These are phyloP conservation scores for Lasiosphaeria miniovina DNA, from an alignment of 495 filamentous ascomycete genomes.

Conservation along the genomic window DNA sequence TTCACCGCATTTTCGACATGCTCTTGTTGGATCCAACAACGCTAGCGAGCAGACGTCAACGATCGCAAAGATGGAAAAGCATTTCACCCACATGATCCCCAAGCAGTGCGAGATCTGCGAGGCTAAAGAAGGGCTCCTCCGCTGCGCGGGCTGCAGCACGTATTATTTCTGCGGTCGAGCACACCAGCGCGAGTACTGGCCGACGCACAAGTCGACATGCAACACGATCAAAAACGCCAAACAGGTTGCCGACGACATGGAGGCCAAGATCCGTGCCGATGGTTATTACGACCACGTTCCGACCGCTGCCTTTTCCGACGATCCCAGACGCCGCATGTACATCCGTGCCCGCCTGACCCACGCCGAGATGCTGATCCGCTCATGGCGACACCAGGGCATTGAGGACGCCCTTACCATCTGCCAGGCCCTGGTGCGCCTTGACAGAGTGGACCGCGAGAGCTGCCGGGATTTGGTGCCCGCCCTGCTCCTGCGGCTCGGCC, in stretches of 20 bases:
- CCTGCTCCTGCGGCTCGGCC: conserved; percentile 44
- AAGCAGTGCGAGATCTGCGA: conserved; percentile 23
- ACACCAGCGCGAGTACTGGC: conserved; percentile 37
- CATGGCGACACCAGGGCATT: conserved; percentile 34
- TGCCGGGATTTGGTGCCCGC: conserved; percentile 39
- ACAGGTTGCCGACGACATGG: conserved; percentile 21
- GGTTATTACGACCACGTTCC: conserved; percentile 10
- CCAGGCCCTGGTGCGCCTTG: conserved; percentile 39
- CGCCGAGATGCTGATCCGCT: conserved; percentile 28
- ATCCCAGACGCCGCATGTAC: conserved; percentile 36
- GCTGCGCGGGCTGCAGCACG: conserved; percentile 40
- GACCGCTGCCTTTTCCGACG: conserved; percentile 40
- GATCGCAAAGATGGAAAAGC: conserved; percentile 9
- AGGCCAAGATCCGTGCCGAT: conserved; percentile 27
- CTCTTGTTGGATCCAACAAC: no score
- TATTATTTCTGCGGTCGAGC: conserved; percentile 43
- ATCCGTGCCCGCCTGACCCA: conserved; percentile 36
- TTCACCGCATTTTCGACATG: no score
- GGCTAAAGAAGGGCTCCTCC: conserved; percentile 6
- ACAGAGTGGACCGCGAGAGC: conserved; percentile 47
- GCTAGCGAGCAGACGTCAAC: no score
- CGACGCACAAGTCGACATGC: conserved; percentile 42
- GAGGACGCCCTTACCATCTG: conserved; percentile 34
- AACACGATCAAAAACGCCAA: conserved; percentile 31
- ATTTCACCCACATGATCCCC: conserved; percentile 17